These are phyloP conservation scores for Starmerella asiatica DNA, from an alignment of 805 yeast species.

Conservation along the genomic window DNA sequence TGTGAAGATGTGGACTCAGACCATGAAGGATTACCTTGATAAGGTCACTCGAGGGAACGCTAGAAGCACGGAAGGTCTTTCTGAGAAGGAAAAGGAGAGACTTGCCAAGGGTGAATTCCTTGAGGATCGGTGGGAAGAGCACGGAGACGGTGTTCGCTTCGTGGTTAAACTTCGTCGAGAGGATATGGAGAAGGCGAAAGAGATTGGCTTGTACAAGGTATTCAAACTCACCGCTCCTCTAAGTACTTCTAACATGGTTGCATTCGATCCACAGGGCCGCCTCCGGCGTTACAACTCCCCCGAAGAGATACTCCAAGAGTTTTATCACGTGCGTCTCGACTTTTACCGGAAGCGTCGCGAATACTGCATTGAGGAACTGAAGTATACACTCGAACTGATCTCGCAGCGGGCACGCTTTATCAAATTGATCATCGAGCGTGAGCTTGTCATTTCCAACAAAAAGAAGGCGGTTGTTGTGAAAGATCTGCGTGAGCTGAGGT, in stretches of 20 bases:
- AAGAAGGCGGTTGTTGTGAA: slow-evolving; percentile 50
- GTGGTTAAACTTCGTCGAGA: slow-evolving; percentile 58
- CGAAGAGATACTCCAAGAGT: slow-evolving; percentile 69
- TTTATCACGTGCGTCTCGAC: slow-evolving; percentile 73
- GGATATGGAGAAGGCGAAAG: slow-evolving; percentile 69
- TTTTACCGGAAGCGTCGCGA: slow-evolving; percentile 88
- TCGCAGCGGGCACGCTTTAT: slow-evolving; percentile 81
- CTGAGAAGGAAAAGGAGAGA: slow-evolving; percentile 24
- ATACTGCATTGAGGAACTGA: slow-evolving; percentile 49
- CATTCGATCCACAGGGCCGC: slow-evolving; percentile 80
- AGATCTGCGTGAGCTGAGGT: slow-evolving; percentile 48
- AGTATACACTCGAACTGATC: slow-evolving; percentile 61
- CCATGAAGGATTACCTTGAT: slow-evolving; percentile 71
- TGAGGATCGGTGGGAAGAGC: slow-evolving; percentile 90
- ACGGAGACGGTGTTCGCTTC: slow-evolving; percentile 59
- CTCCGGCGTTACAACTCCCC: slow-evolving; percentile 68
- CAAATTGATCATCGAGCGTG: slow-evolving; percentile 70
- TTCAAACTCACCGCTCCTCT: slow-evolving; percentile 64
- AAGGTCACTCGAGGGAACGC: slow-evolving; percentile 37
- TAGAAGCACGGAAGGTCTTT: slow-evolving; percentile 40
- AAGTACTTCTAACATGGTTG: slow-evolving; percentile 78
- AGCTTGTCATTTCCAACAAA: slow-evolving; percentile 60
- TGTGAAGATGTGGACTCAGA: slow-evolving; percentile 81
- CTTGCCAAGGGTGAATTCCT: slow-evolving; percentile 52
- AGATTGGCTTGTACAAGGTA: slow-evolving; percentile 67